A percentile compares a stretch with the other conserved stretches of the same genome.
phyloP scores from a whole-genome alignment of 208 protist species.

The Leishmania guyanensis region DNA sequence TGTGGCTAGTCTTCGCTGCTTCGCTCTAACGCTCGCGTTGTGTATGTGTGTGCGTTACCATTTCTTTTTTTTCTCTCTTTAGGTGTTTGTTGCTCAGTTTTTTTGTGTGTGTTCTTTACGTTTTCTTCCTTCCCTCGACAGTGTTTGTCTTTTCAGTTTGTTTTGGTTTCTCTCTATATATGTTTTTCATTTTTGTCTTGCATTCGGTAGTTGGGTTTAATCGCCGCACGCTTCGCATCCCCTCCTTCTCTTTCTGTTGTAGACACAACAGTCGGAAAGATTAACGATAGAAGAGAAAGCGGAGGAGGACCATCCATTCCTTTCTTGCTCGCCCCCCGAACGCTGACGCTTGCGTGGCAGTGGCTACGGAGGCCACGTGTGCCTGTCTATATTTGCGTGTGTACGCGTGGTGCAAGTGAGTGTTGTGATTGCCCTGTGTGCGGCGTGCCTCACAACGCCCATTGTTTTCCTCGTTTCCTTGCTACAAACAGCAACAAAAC shows the following conservation, averaged over 20 bases:
- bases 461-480: not conserved
- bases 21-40: not conserved
- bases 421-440: not conserved
- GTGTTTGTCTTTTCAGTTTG: not conserved
- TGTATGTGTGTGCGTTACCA: not conserved
- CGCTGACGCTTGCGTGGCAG: not conserved
- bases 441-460: not conserved
- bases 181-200: not conserved
- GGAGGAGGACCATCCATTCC: not conserved
- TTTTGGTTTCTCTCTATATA: not conserved
- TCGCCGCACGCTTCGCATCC: not conserved
- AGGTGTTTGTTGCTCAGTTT: not conserved
- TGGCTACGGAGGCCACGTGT: not conserved
- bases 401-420: conserved; percentile 10
- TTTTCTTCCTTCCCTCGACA: not conserved
- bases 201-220: not conserved
- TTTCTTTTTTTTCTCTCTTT: conserved; percentile 2
- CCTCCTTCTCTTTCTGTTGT: not conserved
- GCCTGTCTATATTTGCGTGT: not conserved
- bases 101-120: not conserved
- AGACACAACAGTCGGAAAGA: not conserved
- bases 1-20: not conserved
- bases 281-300: not conserved
- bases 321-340: not conserved
- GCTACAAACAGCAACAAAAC: not conserved